Base-by-base conservation (phyloP, 75 land plant genomes). In the Picea sitchensis region DNA sequence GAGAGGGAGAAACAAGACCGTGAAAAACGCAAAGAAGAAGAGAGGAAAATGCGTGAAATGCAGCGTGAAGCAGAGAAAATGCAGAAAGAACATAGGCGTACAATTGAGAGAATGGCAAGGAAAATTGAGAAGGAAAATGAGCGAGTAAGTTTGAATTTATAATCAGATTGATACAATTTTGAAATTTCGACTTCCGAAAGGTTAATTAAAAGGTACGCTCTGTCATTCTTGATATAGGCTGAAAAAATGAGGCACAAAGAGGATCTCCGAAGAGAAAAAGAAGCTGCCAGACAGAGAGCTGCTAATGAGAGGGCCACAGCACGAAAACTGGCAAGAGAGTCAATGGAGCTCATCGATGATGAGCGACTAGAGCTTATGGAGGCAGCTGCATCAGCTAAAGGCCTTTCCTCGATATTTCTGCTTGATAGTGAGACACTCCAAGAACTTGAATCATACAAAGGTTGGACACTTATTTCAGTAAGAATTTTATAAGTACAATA, bases 281-380 rank as follows among this genome's bases (percentile, higher is more conserved):
- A 98, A 77, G 98, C 93, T 58, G 92, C 92, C 12, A 90, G 87
- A 65, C 83, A 84, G 20, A 95, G 90, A 83, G 94, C 96, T 78
- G 94, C 98, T 20, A 81, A 81, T 87, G 99, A 98, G 77, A 91
- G 96, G 84, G 99, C 96, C 11, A 86, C 90, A 76, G 96, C 96
- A 47, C 92, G 98, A 51, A 91, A 85, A 80, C 84, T 98, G 65
- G 98, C 95, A 59, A 88, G 85, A 76, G 94, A 94, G 77, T 90
- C 91, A 47, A 91, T 91, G 88, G 98, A 91, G 67, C 91, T 92
- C 77, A 92, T 98, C 78, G 98, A 98, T 60, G 99, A 98, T 87
- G 98, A 95, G 44, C 91, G 93, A 20, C 77, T 98, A 69, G 99
- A 98, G 80, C 94, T 93, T 23, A 93, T 95, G 96, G 95, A 98